Percentiles rank a stretch among this genome's conserved stretches.
These are phyloP conservation scores for Zostera marina DNA, from an alignment of 116 monocot genomes.

Conservation along the genomic window DNA sequence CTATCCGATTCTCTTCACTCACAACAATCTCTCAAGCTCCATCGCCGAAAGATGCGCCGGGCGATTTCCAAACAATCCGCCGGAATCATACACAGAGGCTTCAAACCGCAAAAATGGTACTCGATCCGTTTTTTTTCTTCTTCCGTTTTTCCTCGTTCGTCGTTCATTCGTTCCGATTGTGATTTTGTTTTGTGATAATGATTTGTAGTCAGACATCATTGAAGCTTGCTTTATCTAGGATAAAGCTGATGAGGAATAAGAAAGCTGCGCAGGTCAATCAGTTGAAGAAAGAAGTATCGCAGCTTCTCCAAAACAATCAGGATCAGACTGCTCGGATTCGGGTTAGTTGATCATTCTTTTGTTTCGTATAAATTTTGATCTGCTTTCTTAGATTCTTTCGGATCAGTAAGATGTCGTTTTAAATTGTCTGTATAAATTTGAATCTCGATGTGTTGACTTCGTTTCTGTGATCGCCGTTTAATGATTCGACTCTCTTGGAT, in stretches of 20 bases:
- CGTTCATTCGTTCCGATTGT: neutral
- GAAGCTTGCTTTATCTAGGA: constrained; percentile 56
- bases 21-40: no score
- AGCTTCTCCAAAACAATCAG: constrained; percentile 55
- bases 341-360: constrained; percentile 15
- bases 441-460: no score
- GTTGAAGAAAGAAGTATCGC: constrained; percentile 72
- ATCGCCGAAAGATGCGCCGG: neutral
- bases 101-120: constrained; percentile 55
- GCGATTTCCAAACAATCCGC: constrained; percentile 2
- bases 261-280: constrained; percentile 36
- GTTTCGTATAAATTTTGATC: neutral
- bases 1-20: no score
- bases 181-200: neutral
- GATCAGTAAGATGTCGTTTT: neutral
- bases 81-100: constrained; percentile 23
- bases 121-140: neutral
- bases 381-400: no score
- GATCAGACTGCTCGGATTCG: constrained; percentile 80
- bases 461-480: no score
- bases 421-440: neutral
- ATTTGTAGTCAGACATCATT: constrained; percentile 72
- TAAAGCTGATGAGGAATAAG: constrained; percentile 80
- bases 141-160: neutral
- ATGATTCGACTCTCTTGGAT: no score